Conservation (phyloP, 371 early-diverging fungal genomes). For the Haplosporangium sp. region DNA sequence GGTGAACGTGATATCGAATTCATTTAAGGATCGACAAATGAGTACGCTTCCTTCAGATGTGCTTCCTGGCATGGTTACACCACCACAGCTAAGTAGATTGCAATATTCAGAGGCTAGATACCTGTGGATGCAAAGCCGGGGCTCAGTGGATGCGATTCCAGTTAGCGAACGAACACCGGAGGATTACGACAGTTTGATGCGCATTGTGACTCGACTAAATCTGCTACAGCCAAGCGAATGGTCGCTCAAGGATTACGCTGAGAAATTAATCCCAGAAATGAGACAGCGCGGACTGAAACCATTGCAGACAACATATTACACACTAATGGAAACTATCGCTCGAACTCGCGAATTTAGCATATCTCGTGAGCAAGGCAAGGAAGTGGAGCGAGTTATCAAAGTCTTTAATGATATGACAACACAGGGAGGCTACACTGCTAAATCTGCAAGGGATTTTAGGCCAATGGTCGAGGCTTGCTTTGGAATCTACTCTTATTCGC, state of each 20-base stretch:
- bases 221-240: slow-evolving; percentile 28
- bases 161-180: slow-evolving; percentile 17
- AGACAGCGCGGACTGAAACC: slow-evolving; percentile 25
- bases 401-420: slow-evolving; percentile 31
- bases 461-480: slow-evolving; percentile 49
- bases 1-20: slow-evolving; percentile 13
- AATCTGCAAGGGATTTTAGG: slow-evolving; percentile 30
- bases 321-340: slow-evolving; percentile 42
- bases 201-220: slow-evolving; percentile 30
- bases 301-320: slow-evolving; percentile 24
- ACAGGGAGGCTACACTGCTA: slow-evolving; percentile 15
- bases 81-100: slow-evolving; percentile 25
- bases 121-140: slow-evolving; percentile 12
- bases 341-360: slow-evolving; percentile 40
- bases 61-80: slow-evolving; percentile 30
- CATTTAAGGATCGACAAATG: slow-evolving; percentile 31
- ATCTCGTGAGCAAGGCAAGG: slow-evolving; percentile 21
- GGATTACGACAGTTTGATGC: slow-evolving; percentile 40
- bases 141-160: slow-evolving; percentile 19
- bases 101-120: slow-evolving; percentile 32
- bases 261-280: slow-evolving; percentile 21
- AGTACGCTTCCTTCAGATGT: slow-evolving; percentile 32
- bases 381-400: slow-evolving; percentile 15
- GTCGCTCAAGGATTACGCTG: slow-evolving; percentile 12
- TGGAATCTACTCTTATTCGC: slow-evolving; percentile 39